A percentile compares a stretch with the other conserved stretches of the same genome.
phyloP scores from a whole-genome alignment of 2,329 filamentous ascomycete genomes.

The Ophiostoma sp. region DNA sequence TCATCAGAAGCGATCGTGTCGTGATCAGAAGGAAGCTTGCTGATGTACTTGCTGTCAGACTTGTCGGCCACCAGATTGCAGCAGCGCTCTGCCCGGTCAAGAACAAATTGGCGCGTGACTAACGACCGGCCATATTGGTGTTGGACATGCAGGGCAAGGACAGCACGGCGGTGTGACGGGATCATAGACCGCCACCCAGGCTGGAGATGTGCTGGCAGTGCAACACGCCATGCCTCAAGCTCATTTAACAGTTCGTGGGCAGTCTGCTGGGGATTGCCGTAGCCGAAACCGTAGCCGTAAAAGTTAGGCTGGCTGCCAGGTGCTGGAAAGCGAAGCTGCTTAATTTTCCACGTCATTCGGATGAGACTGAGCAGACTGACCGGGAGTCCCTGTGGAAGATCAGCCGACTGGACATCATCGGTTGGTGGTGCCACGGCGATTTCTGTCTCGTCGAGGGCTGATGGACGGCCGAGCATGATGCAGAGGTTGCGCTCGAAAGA shows the following conservation, averaged over 20 bases:
- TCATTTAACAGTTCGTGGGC: slow-evolving; percentile 30
- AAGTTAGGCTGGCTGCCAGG: slow-evolving; percentile 15
- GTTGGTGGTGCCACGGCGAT: slow-evolving; percentile 34
- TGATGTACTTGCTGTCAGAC: not conserved
- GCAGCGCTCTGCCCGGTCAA: slow-evolving; percentile 21
- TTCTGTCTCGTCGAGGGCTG: slow-evolving; percentile 37
- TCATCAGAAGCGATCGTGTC: slow-evolving; percentile 4
- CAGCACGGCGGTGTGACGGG: slow-evolving; percentile 37
- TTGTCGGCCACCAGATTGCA: slow-evolving; percentile 6
- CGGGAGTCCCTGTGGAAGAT: slow-evolving; percentile 21
- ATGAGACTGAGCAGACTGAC: slow-evolving; percentile 21
- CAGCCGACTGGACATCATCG: slow-evolving; percentile 27
- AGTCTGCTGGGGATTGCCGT: slow-evolving; percentile 10
- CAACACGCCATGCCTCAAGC: slow-evolving; percentile 34
- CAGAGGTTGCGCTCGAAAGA: slow-evolving; percentile 37
- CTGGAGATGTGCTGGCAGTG: slow-evolving; percentile 35
- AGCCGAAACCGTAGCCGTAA: slow-evolving; percentile 2
- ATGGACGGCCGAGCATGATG: slow-evolving; percentile 38
- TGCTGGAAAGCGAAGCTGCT: slow-evolving; percentile 23
- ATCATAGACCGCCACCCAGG: slow-evolving; percentile 37
- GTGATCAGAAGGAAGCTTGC: not conserved
- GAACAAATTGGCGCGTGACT: slow-evolving; percentile 23
- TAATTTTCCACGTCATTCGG: slow-evolving; percentile 24
- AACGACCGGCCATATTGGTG: slow-evolving; percentile 39
- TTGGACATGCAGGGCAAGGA: slow-evolving; percentile 37